Percentiles rank a stretch among this genome's conserved stretches.
Evolutionary conservation across 257 asterid species (phyloP).

Genomic region (Agastache rugosa): DNA sequence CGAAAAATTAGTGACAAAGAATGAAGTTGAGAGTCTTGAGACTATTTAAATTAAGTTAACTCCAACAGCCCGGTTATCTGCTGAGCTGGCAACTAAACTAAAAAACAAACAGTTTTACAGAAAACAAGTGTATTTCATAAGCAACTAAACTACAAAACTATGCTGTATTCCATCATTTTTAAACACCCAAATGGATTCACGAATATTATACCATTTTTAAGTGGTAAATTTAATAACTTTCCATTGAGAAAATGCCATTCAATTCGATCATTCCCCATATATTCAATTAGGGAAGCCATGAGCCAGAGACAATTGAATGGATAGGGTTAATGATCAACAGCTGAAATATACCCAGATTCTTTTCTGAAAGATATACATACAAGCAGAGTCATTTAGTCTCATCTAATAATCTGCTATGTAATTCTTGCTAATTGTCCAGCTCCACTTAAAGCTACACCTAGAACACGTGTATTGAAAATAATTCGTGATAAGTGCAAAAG

Average conservation of each 20-base stretch:
- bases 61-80: neutral
- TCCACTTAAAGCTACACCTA: neutral
- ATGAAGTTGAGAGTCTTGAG: neutral
- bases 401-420: slow-evolving; percentile 6
- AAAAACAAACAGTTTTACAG: neutral
- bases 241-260: slow-evolving; percentile 9
- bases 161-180: neutral
- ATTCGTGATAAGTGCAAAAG: slow-evolving; percentile 3
- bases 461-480: slow-evolving; percentile 1
- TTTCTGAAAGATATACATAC: neutral
- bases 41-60: neutral
- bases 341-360: neutral
- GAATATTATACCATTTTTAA: neutral
- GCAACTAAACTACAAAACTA: neutral
- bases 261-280: slow-evolving; percentile 12
- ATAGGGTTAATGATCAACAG: neutral
- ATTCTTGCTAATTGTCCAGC: neutral
- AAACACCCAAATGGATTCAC: neutral
- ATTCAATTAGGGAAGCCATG: neutral
- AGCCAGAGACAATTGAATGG: slow-evolving; percentile 16
- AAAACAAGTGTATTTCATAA: neutral
- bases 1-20: neutral
- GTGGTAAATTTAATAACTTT: slow-evolving; percentile 5
- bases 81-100: neutral
- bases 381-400: neutral